phyloP scores from a whole-genome alignment of 1,284 basidiomycete species.

The Tranzscheliella williamsii region DNA sequence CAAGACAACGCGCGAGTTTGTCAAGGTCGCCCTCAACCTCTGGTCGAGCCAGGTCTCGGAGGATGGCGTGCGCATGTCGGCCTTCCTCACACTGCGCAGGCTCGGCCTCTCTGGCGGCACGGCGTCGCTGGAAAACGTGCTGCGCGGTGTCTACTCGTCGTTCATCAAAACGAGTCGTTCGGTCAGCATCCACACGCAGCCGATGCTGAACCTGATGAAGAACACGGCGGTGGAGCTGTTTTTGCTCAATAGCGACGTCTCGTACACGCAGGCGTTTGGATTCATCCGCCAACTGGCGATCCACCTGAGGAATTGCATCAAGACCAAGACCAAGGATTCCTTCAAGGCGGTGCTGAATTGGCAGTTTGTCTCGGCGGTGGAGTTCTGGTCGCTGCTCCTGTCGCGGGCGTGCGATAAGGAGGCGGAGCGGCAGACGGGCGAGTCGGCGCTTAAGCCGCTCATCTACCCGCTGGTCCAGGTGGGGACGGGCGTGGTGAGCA shows the following conservation, averaged over 20 bases:
- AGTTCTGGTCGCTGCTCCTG: constrained; percentile 88
- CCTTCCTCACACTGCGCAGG: constrained; percentile 82
- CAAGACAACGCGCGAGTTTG: constrained; percentile 48
- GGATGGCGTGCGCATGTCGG: constrained; percentile 81
- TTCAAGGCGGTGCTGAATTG: constrained; percentile 70
- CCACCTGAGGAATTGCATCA: constrained; percentile 86
- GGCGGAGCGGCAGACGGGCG: constrained; percentile 55
- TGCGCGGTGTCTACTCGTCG: constrained; percentile 86
- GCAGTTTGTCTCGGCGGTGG: constrained; percentile 94
- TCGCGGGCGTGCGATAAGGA: constrained; percentile 46
- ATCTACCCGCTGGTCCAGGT: constrained; percentile 96
- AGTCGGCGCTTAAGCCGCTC: constrained; percentile 80
- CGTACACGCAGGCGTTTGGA: constrained; percentile 92
- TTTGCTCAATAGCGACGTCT: constrained; percentile 69
- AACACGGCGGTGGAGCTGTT: constrained; percentile 93
- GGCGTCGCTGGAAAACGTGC: constrained; percentile 78
- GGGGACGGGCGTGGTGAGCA: constrained; percentile 87
- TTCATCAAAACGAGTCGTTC: constrained; percentile 80
- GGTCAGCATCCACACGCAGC: constrained; percentile 82
- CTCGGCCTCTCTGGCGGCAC: constrained; percentile 80
- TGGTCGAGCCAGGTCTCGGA: constrained; percentile 72
- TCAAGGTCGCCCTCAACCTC: constrained; percentile 53
- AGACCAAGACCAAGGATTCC: constrained; percentile 68
- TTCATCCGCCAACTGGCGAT: constrained; percentile 96
- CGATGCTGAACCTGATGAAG: constrained; percentile 96